Base-by-base conservation (phyloP, 495 filamentous ascomycete species). In the Chaetomium fimeti region DNA sequence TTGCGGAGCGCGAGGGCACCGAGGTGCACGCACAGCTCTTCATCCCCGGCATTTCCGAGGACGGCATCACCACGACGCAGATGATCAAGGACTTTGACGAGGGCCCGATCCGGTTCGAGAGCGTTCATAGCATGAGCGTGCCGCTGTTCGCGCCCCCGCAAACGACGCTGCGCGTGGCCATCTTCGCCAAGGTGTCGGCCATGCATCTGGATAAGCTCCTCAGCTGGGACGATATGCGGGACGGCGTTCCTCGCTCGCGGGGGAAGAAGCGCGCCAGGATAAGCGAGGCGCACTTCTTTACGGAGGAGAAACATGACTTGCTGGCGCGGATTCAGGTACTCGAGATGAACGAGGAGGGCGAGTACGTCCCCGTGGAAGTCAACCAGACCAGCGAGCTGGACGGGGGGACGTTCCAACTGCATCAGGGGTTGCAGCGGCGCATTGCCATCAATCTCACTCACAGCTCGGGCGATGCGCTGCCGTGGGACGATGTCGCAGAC, bases 161-260 rank as follows among this genome's bases (percentile, higher is more conserved):
- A 40, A 87, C 90, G 11, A 87, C 86, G 9, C 75, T 99, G 48
- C 85, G 95, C 61, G 88, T 98, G n/a, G 91, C 92, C 36, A 89
- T 99, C 62, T 98, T 97, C 72, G 93, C 95, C 29, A 89, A 88
- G 67, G 91, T 97, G 55, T 93, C 90, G 18, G 78, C 87, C 1
- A 96, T 97, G 89, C 94, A 99, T 74, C 84, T 99, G 7, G 94
- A 99, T 72, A 98, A 96, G 76, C 82, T 99, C 42, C 84, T 99
- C 5, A 98, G 95, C 75, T 99, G 94, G 94, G 94, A 99, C 75
- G 95, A 97, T 71, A 97, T 99, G 87, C 85, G 92, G 52, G 93
- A 98, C 70, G 82, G 86, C 13, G 79, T 80, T 20, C 79, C 80
- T 7, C 69, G 70, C 29, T 73, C 78, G 0, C 77, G 77, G 52